A percentile compares a stretch with the other conserved stretches of the same genome.
Conservation (phyloP, 129 eudicot genomes). For the Flaveria linearis region DNA sequence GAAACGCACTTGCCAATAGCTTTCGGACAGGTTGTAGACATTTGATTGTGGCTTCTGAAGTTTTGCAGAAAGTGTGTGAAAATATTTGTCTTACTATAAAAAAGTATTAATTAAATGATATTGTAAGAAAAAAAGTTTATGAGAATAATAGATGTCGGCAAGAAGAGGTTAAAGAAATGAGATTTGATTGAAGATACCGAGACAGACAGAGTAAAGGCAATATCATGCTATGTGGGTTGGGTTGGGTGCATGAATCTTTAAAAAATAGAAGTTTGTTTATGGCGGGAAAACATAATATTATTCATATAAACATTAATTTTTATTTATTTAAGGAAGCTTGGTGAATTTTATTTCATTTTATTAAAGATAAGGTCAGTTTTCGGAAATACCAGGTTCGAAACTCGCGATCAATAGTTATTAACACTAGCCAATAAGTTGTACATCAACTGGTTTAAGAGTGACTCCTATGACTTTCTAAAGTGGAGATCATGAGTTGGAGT, state of each 20-base stretch:
- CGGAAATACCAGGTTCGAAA: too few relatives aligned
- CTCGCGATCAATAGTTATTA: too few relatives aligned
- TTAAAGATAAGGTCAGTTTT: too few relatives aligned
- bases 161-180: slow-evolving; percentile 32
- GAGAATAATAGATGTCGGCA: slow-evolving; percentile 37
- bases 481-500: too few relatives aligned
- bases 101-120: neutral
- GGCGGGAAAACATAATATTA: slow-evolving; percentile 3
- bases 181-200: slow-evolving; percentile 32
- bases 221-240: slow-evolving; percentile 14
- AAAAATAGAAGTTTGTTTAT: neutral
- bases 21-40: too few relatives aligned
- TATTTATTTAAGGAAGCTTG: neutral
- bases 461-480: too few relatives aligned
- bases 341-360: neutral
- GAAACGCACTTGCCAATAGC: too few relatives aligned
- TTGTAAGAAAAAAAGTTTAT: slow-evolving; percentile 6
- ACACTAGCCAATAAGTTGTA: too few relatives aligned
- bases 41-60: too few relatives aligned
- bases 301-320: neutral
- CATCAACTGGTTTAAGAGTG: too few relatives aligned
- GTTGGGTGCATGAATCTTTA: slow-evolving; percentile 1
- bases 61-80: neutral
- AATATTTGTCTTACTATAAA: neutral
- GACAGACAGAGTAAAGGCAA: slow-evolving; percentile 30